Evolutionary conservation across 2,329 filamentous ascomycete species (phyloP).

Genomic region (Botrytis tulipae): DNA sequence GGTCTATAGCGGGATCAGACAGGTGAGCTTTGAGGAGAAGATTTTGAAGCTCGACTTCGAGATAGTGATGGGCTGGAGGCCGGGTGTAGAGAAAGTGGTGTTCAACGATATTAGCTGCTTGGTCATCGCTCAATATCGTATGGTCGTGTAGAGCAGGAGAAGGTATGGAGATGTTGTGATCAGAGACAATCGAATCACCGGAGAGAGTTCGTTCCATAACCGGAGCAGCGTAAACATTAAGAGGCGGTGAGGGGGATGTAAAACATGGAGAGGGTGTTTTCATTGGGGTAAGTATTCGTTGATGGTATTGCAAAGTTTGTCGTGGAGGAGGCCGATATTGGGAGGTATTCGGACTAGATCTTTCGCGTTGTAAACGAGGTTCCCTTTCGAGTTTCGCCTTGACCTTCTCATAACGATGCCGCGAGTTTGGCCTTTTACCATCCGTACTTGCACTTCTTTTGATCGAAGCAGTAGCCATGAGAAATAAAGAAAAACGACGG

Average conservation of each 20-base stretch:
- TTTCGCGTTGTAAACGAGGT: constrained; percentile 4
- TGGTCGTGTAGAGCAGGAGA: constrained; percentile 16
- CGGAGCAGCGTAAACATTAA: not conserved
- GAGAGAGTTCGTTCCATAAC: constrained; percentile 37
- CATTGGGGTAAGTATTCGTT: not conserved
- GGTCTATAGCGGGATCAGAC: constrained; percentile 33
- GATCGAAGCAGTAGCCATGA: constrained; percentile 18
- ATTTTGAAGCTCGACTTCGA: constrained; percentile 21
- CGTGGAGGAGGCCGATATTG: constrained; percentile 8
- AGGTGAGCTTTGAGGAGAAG: constrained; percentile 7
- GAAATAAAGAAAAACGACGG: constrained; percentile 14
- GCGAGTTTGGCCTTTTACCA: constrained; percentile 15
- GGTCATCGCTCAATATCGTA: constrained; percentile 27
- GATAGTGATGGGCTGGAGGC: constrained; percentile 22
- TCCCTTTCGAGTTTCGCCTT: constrained; percentile 8
- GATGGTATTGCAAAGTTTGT: constrained; percentile 9
- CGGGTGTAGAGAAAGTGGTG: constrained; percentile 24
- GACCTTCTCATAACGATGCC: constrained; percentile 17
- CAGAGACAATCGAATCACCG: constrained; percentile 37
- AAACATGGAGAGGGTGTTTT: not conserved
- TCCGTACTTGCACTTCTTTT: constrained; percentile 18
- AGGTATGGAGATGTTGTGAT: constrained; percentile 25
- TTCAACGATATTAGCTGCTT: constrained; percentile 32
- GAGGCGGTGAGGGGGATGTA: not conserved
- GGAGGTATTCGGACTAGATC: not conserved